Conservation (phyloP, 1,139 yeast genomes). For the Yarrowia galli region DNA sequence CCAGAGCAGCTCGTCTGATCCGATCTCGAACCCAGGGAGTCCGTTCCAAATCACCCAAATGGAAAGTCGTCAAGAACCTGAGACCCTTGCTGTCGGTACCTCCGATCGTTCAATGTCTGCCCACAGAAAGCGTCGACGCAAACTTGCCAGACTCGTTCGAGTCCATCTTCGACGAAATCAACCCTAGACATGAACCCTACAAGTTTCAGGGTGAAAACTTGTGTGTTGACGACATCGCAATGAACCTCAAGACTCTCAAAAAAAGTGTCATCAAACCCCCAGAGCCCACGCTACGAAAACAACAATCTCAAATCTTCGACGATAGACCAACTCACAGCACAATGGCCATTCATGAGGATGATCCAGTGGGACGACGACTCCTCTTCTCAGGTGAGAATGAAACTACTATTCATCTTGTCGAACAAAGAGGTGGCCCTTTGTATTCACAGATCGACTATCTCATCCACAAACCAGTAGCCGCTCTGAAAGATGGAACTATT, state of each 20-base stretch:
- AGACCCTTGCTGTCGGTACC: slow-evolving; percentile 5
- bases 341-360: slow-evolving; percentile 9
- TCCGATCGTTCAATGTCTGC: background rate
- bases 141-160: background rate
- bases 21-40: slow-evolving; percentile 4
- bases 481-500: background rate
- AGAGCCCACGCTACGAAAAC: background rate
- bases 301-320: background rate
- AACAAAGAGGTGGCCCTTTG: background rate
- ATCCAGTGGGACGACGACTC: background rate
- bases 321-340: background rate
- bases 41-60: background rate
- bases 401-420: slow-evolving; percentile 1
- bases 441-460: slow-evolving; percentile 20
- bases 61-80: slow-evolving; percentile 16
- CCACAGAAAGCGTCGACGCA: background rate
- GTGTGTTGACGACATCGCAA: slow-evolving; percentile 4
- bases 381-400: background rate
- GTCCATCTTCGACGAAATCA: background rate
- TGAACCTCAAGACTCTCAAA: slow-evolving; percentile 2
- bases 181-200: background rate
- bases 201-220: background rate
- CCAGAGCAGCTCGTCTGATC: background rate
- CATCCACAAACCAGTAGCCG: background rate
- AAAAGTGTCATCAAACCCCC: background rate